Evolutionary conservation across 495 filamentous ascomycete species (phyloP).

Genomic region (Evernia prunastri): DNA sequence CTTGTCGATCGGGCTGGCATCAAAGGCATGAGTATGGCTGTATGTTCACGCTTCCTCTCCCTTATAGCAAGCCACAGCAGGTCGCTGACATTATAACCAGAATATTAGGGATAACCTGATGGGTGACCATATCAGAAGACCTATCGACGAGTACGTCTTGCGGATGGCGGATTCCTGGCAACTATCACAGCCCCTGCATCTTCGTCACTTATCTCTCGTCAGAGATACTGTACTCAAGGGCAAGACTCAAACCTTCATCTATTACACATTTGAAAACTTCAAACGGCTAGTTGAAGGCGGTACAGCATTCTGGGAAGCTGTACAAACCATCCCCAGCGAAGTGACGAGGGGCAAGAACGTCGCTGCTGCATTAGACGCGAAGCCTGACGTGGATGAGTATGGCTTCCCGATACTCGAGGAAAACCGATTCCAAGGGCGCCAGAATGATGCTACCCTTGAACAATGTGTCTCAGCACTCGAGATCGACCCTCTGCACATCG

Average conservation of each 20-base stretch:
- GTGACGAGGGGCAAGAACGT: conserved; percentile 29
- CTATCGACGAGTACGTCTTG: conserved; percentile 49
- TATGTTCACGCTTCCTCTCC: conserved; percentile 27
- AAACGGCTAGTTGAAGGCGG: conserved; percentile 51
- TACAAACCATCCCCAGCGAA: conserved; percentile 41
- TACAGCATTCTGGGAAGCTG: conserved; percentile 51
- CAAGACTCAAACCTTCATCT: conserved; percentile 51
- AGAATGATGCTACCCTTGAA: conserved; percentile 38
- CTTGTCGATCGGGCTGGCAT: conserved; percentile 45
- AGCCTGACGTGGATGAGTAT: conserved; percentile 44
- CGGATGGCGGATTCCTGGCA: conserved; percentile 55
- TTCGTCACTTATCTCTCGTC: conserved; percentile 57
- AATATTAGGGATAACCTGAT: conserved; percentile 14
- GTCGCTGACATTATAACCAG: conserved; percentile 14
- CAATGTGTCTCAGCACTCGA: conserved; percentile 37
- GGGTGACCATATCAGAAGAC: conserved; percentile 44
- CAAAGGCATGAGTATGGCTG: conserved; percentile 46
- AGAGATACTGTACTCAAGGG: conserved; percentile 50
- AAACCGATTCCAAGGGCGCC: conserved; percentile 16
- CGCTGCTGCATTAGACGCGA: conserved; percentile 33
- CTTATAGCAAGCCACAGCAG: too few relatives aligned
- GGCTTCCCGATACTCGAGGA: conserved; percentile 41
- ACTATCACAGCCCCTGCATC: conserved; percentile 54
- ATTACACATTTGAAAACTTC: conserved; percentile 53
- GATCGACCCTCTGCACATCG: conserved; percentile 23